Conservation (phyloP, 345 rosid genomes). For the Noccaea caerulescens region DNA sequence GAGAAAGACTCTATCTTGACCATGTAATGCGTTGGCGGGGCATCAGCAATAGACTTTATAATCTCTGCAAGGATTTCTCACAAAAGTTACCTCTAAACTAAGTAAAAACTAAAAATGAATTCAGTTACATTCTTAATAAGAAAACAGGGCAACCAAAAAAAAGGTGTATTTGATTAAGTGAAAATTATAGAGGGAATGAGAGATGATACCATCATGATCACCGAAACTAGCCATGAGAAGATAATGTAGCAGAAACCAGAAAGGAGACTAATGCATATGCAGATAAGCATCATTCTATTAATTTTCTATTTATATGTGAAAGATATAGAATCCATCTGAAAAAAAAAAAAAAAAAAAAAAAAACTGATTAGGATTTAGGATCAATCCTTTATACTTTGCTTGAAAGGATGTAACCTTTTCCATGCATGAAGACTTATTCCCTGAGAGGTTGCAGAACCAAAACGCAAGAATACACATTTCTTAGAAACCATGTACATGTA, state of each 20-base stretch:
- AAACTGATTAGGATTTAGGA: conserved; percentile 6
- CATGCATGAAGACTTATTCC: conserved; percentile 24
- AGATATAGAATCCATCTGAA: not conserved
- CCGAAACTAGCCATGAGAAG: conserved; percentile 39
- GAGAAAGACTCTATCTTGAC: conserved; percentile 59
- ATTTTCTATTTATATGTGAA: conserved; percentile 18
- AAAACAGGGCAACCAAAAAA: conserved; percentile 5
- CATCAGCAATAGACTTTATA: conserved; percentile 50
- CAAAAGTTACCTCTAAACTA: conserved; percentile 10
- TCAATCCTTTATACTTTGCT: conserved; percentile 41
- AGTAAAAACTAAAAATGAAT: not conserved
- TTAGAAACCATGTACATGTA: not conserved
- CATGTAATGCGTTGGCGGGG: conserved; percentile 58
- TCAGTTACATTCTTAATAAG: not conserved
- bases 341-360: not conserved
- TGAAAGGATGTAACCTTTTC: conserved; percentile 16
- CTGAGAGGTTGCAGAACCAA: conserved; percentile 35
- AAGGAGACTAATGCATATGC: conserved; percentile 15
- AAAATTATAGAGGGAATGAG: not conserved
- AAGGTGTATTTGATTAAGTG: not conserved
- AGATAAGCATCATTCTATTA: conserved; percentile 3
- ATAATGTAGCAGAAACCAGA: conserved; percentile 32
- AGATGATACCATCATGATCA: conserved; percentile 42
- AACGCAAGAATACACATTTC: conserved; percentile 26
- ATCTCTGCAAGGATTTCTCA: conserved; percentile 42